These are phyloP conservation scores for Boletus smithii DNA, from an alignment of 1,284 basidiomycete species.

Conservation along the genomic window DNA sequence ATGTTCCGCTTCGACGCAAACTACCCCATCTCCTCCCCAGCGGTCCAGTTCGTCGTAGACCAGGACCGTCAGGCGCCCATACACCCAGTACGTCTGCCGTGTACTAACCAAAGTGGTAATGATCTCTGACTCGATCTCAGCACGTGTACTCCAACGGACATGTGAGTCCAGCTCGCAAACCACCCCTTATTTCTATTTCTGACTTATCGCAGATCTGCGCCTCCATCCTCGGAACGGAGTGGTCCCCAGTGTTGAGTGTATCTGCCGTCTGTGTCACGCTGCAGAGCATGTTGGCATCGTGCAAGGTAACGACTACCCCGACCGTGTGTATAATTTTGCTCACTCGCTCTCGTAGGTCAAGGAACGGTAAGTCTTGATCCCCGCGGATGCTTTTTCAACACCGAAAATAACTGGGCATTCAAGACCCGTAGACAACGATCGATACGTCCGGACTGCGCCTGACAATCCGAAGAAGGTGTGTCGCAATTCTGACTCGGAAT, in stretches of 20 bases:
- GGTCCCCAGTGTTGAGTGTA: conserved; percentile 81
- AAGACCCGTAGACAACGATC: conserved; percentile 76
- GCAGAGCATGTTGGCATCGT: conserved; percentile 85
- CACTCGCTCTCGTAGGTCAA: conserved; percentile 50
- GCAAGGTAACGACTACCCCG: conserved; percentile 56
- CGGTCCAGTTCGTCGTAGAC: conserved; percentile 74
- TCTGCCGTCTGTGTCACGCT: conserved; percentile 75
- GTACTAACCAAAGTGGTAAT: not conserved
- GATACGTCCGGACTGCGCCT: conserved; percentile 74
- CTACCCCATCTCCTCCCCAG: conserved; percentile 81
- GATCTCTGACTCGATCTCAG: conserved; percentile 36
- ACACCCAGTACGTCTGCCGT: conserved; percentile 59
- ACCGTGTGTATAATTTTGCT: conserved; percentile 4
- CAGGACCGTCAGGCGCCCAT: conserved; percentile 60
- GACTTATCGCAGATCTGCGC: conserved; percentile 63
- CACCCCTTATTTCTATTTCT: conserved; percentile 11
- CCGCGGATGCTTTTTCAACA: conserved; percentile 2
- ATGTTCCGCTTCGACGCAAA: conserved; percentile 73
- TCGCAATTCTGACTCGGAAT: conserved; percentile 1
- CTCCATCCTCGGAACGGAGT: conserved; percentile 80
- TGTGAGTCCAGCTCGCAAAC: conserved; percentile 42
- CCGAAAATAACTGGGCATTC: conserved; percentile 2
- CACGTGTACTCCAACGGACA: conserved; percentile 85
- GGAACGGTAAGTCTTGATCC: conserved; percentile 51
- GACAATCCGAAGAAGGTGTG: conserved; percentile 83